Conservation (phyloP, 495 filamentous ascomycete genomes). For the Penicillium fimorum region DNA sequence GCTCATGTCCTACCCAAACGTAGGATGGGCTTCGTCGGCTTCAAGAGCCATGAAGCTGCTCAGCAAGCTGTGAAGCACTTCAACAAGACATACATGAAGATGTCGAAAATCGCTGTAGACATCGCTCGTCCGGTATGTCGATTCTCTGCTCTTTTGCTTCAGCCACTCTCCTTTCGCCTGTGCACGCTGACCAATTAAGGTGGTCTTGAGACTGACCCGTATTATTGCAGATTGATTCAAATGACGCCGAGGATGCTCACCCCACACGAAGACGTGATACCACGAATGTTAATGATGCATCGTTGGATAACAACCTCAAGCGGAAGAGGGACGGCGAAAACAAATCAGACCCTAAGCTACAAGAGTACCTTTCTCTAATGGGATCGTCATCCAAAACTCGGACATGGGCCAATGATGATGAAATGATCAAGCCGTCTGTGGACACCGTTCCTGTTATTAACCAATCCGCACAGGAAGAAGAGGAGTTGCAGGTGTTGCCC, state of each 20-base stretch:
- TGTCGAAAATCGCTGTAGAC: slow-evolving; percentile 94
- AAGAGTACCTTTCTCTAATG: slow-evolving; percentile 87
- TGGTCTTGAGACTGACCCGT: slow-evolving; percentile 48
- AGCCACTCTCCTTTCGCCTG: slow-evolving; percentile 24
- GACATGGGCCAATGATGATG: slow-evolving; percentile 62
- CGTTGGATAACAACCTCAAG: slow-evolving; percentile 44
- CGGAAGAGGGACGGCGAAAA: slow-evolving; percentile 53
- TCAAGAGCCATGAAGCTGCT: slow-evolving; percentile 78
- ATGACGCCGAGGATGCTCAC: slow-evolving; percentile 34
- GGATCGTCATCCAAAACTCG: slow-evolving; percentile 63
- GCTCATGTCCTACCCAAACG: slow-evolving; percentile 83
- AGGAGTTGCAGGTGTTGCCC: slow-evolving; percentile 39
- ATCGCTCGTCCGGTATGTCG: slow-evolving; percentile 76
- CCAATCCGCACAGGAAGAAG: slow-evolving; percentile 26
- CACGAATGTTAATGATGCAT: slow-evolving; percentile 22
- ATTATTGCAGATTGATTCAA: slow-evolving; percentile 41
- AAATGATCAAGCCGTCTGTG: slow-evolving; percentile 36
- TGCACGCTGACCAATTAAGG: slow-evolving; percentile 47
- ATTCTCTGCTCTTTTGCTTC: slow-evolving; percentile 13
- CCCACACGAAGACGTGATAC: slow-evolving; percentile 36
- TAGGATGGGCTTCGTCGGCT: slow-evolving; percentile 94
- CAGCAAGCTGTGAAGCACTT: slow-evolving; percentile 84
- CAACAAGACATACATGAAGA: slow-evolving; percentile 90
- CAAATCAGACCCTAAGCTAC: slow-evolving; percentile 68
- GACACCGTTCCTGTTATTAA: slow-evolving; percentile 23